Evolutionary conservation across 2,329 filamentous ascomycete genomes (phyloP), one percentile per base, ranked within the genome.

Genomic region (Nectriaceae sp.): DNA sequence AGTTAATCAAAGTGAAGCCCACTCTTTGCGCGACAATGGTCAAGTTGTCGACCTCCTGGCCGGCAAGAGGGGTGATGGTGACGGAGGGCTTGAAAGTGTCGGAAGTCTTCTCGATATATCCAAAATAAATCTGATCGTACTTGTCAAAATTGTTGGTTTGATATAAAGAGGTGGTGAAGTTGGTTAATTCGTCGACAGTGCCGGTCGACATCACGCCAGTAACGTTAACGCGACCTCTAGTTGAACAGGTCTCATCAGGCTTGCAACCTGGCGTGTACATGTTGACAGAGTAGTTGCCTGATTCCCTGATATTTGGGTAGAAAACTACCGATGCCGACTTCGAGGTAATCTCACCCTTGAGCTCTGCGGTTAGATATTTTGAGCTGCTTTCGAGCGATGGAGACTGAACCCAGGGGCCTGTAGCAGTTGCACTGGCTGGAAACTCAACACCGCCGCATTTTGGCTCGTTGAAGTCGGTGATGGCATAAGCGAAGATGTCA

Each of bases 111-210:
- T 97, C 90, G 45, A 99, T 84, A 56, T 84, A 84, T 40, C 92
- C 94, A 56, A 87, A 88, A 70, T 91, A 96, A 49, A 99, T 85
- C 58, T 89, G 85, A 65, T 99, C 94, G 64, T 96, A 97, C 70
- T 99, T 99, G 75, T 97, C 93, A 67, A 87, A 95, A 66, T 95
- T 82, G 71, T 99, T 99, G 16, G 92, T 96, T 70, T 99, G 94
- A 65, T 82, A 95, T 6, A 97, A 73, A 1, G 81, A 78, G 1
- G 77, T 82, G 21, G 82, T 78, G 48, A 85, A 76, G 4, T 80
- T 75, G 29, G 69, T 65, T n/a, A n/a, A n/a, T n/a, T n/a, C n/a
- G 42, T 72, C 58, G 59, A 69, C 64, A 47, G 71, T 62, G 64
- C 76, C 62, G 57, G 75, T 71, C 3, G 83, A 80, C 75, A 94